Evolutionary conservation across 2,329 filamentous ascomycete species (phyloP), one percentile per base, ranked within the genome.

Genomic region (Arachnomyces sp.): DNA sequence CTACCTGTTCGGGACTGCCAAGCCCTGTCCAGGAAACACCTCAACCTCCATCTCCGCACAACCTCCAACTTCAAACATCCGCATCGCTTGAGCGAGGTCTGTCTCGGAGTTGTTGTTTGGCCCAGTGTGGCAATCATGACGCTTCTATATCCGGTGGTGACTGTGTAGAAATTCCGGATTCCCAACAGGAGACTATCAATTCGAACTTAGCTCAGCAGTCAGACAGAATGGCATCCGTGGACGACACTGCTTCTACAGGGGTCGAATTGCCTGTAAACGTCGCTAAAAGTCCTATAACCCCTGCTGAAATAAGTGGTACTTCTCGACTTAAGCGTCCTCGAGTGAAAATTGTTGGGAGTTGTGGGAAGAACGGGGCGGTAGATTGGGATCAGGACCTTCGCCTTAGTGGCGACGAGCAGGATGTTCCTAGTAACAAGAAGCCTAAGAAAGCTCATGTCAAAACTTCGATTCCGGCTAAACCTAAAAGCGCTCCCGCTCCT

Each of bases 381-480:
- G 47, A 50, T 32, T 50, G 47, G 47, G 45, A 48, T 14, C 39
- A 46, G 36, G 47, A 48, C 29, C 45, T 50, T 29, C 47, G 47
- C 4, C 44, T 48, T 5, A 35, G 43, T 12, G 32, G 38, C 3
- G 38, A 40, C 17, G 36, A 39, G 11, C 4, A 29, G 21, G 21
- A 25, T 5, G 21, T 25, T 25, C 5, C 21, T 25, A 9, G 21
- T 9, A 5, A 25, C 5, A 25, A 25, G n/a, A 25, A 25, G 21
- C 21, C 21, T 9, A 25, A 25, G 9, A 25, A 9, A 5, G 21
- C n/a, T 25, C 21, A 25, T n/a, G n/a, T 9, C 21, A 25, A 25
- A 9, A 25, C 9, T 25, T 9, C 21, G 21, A 25, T 25, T 5
- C 25, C 36, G 28, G 46, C 45, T 28, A 44, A 36, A 12, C 31